phyloP scores from a whole-genome alignment of 495 filamentous ascomycete species.

The Xylaria nigripes region DNA sequence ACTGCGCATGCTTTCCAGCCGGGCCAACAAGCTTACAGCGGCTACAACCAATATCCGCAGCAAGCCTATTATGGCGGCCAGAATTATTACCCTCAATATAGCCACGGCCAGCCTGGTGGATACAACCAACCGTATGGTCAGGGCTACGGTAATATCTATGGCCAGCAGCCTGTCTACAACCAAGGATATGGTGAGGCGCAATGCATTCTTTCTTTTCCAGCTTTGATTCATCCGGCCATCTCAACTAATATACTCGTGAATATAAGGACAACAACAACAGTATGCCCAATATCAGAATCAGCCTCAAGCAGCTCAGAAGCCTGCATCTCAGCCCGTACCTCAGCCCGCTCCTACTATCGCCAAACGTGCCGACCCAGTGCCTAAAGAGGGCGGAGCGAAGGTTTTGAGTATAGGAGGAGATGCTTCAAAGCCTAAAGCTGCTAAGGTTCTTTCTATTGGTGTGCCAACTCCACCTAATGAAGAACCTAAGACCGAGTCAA shows the following conservation, averaged over 20 bases:
- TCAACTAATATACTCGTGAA: conserved; percentile 19
- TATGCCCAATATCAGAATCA: conserved; percentile 42
- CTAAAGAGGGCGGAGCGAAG: conserved; percentile 41
- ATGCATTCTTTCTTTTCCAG: background rate
- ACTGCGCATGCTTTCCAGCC: conserved; percentile 70
- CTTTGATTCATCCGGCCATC: background rate
- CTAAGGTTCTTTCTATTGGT: conserved; percentile 62
- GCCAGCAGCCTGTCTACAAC: conserved; percentile 33
- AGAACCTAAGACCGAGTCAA: conserved; percentile 50
- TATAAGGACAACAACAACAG: conserved; percentile 30
- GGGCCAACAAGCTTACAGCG: conserved; percentile 52
- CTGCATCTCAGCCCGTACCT: conserved; percentile 36
- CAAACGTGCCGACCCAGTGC: conserved; percentile 50
- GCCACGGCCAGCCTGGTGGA: conserved; percentile 23
- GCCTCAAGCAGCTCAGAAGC: conserved; percentile 49
- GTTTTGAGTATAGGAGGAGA: conserved; percentile 46
- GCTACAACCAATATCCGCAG: conserved; percentile 39
- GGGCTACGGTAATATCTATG: conserved; percentile 48
- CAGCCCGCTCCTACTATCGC: conserved; percentile 54
- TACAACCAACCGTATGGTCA: conserved; percentile 48
- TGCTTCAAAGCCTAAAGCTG: conserved; percentile 43
- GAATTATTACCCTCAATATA: conserved; percentile 52
- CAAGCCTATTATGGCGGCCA: conserved; percentile 41
- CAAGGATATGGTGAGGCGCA: conserved; percentile 8
- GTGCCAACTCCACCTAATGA: conserved; percentile 49